Conservation (phyloP, 805 yeast species). For the Candida fluviatilis region DNA sequence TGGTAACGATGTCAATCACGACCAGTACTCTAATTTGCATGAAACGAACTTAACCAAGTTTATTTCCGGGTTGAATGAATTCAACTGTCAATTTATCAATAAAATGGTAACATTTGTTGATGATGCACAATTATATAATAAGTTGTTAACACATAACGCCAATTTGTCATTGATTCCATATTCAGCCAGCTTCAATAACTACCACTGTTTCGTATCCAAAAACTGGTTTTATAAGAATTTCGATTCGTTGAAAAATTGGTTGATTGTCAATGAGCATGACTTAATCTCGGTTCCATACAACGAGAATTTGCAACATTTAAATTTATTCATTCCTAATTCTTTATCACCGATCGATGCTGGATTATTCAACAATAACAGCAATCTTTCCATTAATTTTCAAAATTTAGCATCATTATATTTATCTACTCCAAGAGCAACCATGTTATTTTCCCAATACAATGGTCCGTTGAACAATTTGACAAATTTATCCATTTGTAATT, state of each 20-base stretch:
- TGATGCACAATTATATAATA: neutral
- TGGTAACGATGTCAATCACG: conserved; percentile 4
- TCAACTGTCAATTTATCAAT: conserved; percentile 7
- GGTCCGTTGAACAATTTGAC: conserved; percentile 10
- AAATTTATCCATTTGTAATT: neutral
- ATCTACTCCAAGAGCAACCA: conserved; percentile 1
- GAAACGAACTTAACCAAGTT: conserved; percentile 6
- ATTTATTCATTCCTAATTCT: neutral
- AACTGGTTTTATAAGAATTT: neutral
- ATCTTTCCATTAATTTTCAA: neutral
- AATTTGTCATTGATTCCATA: neutral
- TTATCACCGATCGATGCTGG: neutral
- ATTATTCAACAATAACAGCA: neutral
- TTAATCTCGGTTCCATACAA: neutral
- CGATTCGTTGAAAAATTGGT: neutral
- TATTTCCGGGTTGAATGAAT: conserved; percentile 4
- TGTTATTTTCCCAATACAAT: conserved; percentile 30
- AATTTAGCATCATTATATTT: neutral
- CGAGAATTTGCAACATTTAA: neutral
- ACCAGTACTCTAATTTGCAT: conserved; percentile 6
- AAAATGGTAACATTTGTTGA: conserved; percentile 7
- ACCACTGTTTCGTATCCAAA: neutral
- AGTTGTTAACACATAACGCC: neutral
- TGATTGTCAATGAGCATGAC: conserved; percentile 1
- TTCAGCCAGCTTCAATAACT: neutral